Evolutionary conservation across 2,329 filamentous ascomycete genomes (phyloP), one percentile per base, ranked within the genome.

Genomic region (Alternaria novae-zelandiae): DNA sequence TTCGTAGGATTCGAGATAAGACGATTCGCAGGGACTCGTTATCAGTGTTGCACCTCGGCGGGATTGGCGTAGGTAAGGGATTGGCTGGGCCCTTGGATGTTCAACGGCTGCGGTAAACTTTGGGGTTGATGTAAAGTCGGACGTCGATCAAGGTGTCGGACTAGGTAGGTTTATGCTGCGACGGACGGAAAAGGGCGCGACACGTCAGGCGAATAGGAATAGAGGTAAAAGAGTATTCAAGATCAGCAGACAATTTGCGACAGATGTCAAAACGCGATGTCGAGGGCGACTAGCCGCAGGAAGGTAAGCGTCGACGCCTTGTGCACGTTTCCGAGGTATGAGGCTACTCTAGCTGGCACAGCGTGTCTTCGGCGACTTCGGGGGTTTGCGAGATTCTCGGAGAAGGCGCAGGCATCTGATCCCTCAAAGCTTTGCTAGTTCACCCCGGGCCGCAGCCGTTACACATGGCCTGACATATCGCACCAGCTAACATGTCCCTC

Each of bases 181-280:
- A 63, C 43, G 54, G 47, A 9, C 23, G 46, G 15, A 41, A 25
- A 26, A 12, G 47, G 32, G 36, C 23, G 56, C 56, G 30, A 30
- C 47, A 55, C 45, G 55, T 21, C 30, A 58, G 25, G 54, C 44
- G 59, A 68, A 54, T 59, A 60, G 61, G 47, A 62, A 59, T 28
- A 61, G 57, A 56, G 57, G 25, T 36, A 57, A 44, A 50, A 64
- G 56, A 64, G 56, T 53, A 50, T 36, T 53, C 44, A 54, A 57
- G 67, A 73, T 74, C 69, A 77, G 71, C 71, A 74, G 70, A 74
- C 70, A 69, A 68, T 70, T 73, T 74, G 69, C 68, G 63, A 74
- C 68, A 70, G 60, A 74, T 66, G 64, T 70, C 69, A 63, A 70
- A 70, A 71, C 67, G 65, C 57, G 47, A 57, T 69, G 68, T 51